These are phyloP conservation scores for Dactylonectria macrodidyma DNA, from an alignment of 2,329 filamentous ascomycete genomes.

Conservation along the genomic window DNA sequence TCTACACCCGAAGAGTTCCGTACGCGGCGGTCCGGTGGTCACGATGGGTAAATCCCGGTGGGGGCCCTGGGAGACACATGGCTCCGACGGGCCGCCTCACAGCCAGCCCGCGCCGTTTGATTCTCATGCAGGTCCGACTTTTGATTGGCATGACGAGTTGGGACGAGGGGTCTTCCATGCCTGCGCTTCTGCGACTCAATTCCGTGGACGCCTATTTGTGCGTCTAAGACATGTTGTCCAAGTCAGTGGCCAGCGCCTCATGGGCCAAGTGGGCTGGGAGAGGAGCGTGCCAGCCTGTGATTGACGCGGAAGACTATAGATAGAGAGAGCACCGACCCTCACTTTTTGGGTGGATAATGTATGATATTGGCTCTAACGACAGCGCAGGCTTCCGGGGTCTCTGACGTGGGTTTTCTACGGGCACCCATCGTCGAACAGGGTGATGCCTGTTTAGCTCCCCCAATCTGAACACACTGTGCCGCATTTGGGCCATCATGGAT, in stretches of 20 bases:
- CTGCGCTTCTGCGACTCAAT: constrained; percentile 13
- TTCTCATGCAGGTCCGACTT: constrained; percentile 36
- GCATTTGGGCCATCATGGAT: not conserved
- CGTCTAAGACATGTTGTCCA: constrained; percentile 38
- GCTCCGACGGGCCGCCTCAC: constrained; percentile 22
- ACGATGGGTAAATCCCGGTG: constrained; percentile 6
- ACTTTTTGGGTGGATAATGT: not conserved
- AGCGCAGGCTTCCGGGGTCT: constrained; percentile 4
- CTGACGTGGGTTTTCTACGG: constrained; percentile 31
- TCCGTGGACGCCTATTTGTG: constrained; percentile 46
- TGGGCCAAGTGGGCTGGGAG: constrained; percentile 21
- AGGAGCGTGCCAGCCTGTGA: constrained; percentile 33
- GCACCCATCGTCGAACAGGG: not conserved
- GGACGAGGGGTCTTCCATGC: not conserved
- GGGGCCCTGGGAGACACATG: constrained; percentile 4
- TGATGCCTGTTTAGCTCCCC: constrained; percentile 20
- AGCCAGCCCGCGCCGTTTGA: constrained; percentile 16
- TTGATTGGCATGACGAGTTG: constrained; percentile 38
- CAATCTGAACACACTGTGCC: constrained; percentile 28
- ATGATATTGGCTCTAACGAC: constrained; percentile 29
- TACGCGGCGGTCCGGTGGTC: constrained; percentile 23
- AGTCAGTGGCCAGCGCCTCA: constrained; percentile 29
- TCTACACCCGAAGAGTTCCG: constrained; percentile 36
- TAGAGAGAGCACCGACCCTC: not conserved
- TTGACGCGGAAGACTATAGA: constrained; percentile 43